phyloP scores from a whole-genome alignment of 257 asterid genomes.

The Nicotiana tabacum region DNA sequence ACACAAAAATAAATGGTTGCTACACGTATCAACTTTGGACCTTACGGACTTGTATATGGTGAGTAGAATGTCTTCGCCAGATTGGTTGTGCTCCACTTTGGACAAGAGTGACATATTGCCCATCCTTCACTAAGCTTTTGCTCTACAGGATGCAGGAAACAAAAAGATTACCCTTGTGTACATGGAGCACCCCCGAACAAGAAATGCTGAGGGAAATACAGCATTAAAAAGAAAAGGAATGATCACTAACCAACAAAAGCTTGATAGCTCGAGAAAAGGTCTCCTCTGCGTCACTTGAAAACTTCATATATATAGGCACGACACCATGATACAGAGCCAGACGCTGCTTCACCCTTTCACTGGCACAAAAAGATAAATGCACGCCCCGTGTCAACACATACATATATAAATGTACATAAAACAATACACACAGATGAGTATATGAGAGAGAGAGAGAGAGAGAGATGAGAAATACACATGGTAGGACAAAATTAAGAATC shows the following conservation, averaged over 20 bases:
- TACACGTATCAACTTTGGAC: slow-evolving; percentile 49
- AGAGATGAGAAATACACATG: neutral
- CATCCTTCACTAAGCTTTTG: slow-evolving; percentile 65
- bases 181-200: neutral
- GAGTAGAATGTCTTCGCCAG: slow-evolving; percentile 92
- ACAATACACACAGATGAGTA: neutral
- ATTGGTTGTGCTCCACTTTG: slow-evolving; percentile 99
- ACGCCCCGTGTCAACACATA: neutral
- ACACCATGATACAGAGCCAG: slow-evolving; percentile 85
- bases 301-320: slow-evolving; percentile 81
- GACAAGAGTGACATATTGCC: slow-evolving; percentile 82
- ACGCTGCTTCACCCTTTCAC: slow-evolving; percentile 91
- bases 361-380: slow-evolving; percentile 20
- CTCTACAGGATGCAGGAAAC: slow-evolving; percentile 27
- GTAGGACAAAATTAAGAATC: neutral
- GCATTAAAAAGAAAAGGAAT: slow-evolving; percentile 5
- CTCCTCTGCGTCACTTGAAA: slow-evolving; percentile 83
- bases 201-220: neutral
- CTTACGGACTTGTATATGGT: slow-evolving; percentile 94
- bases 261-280: slow-evolving; percentile 81
- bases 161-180: neutral
- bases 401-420: neutral
- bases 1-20: neutral
- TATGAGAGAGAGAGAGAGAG: neutral
- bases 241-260: slow-evolving; percentile 61